Evolutionary conservation across 805 yeast genomes (phyloP), one percentile per base, ranked within the genome.

Genomic region (Wickerhamomyces bovis): DNA sequence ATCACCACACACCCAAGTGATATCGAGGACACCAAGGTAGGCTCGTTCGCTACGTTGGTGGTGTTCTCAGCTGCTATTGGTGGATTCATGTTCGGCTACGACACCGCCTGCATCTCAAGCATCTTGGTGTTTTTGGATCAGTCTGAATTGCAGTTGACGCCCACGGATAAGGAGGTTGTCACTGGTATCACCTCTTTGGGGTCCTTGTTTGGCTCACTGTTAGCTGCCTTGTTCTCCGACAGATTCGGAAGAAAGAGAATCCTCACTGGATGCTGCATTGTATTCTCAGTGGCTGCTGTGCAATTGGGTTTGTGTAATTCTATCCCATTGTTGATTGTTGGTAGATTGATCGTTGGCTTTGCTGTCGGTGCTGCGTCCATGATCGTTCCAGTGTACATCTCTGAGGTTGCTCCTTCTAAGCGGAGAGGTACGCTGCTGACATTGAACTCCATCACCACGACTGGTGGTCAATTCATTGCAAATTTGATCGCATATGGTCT

Each of bases 341-440:
- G 92, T 1, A 70, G 92, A 48, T 71, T 77, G 26, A 61, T 81
- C 28, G 76, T 85, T 15, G 90, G 90, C n/a, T 56, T 82, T 22
- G 89, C 85, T 9, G 81, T 85, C 21, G 94, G 94, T 15, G 75
- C 77, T 23, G 83, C 85, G 6, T 77, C 89, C 0, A 85, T 83
- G 55, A 70, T 81, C 38, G 79, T 81, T 3, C 92, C 84, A 0
- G 70, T 77, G 13, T 78, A 75, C 56, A 65, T 78, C 13, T 72
- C 80, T 21, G 85, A 79, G 57, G 65, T 77, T 23, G 67, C 76
- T 4, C 76, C 77, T 2, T 62, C 72, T 3, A 62, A 55, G 20
- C 58, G 60, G 11, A 63, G 76, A 53, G 75, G 76, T 2, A 58
- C 63, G 3, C 54, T 70, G 38, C 53, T 68, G 44, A 67, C 72